Percentiles rank a stretch among this genome's conserved stretches.
Evolutionary conservation across 495 filamentous ascomycete species (phyloP).

Genomic region (Penicillium crystallinum): DNA sequence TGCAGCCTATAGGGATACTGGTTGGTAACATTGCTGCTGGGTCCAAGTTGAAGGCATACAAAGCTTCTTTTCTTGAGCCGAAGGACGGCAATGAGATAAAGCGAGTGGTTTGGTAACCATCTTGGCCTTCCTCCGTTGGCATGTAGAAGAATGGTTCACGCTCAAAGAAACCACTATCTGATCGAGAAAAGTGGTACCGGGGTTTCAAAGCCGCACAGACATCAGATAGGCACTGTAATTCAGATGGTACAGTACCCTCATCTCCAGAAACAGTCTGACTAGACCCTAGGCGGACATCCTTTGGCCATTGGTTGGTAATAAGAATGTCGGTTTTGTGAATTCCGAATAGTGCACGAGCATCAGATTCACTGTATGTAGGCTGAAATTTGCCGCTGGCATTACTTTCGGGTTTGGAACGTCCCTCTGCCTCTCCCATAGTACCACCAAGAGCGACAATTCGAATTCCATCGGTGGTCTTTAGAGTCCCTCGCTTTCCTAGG

Average conservation of each 20-base stretch:
- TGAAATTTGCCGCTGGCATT: constrained; percentile 24
- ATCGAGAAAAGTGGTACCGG: constrained; percentile 78
- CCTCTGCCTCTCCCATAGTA: constrained; percentile 14
- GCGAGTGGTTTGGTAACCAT: constrained; percentile 60
- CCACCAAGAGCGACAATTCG: constrained; percentile 80
- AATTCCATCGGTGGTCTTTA: constrained; percentile 86
- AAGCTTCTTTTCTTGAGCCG: constrained; percentile 70
- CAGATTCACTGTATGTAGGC: constrained; percentile 59
- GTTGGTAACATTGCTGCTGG: constrained; percentile 52
- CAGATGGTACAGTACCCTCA: constrained; percentile 30
- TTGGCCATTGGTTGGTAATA: constrained; percentile 81
- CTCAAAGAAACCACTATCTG: constrained; percentile 70
- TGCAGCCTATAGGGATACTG: constrained; percentile 60
- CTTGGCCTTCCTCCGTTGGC: constrained; percentile 47
- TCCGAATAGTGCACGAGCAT: constrained; percentile 67
- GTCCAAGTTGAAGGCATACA: constrained; percentile 83
- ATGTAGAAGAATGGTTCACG: constrained; percentile 87
- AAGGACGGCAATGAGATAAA: constrained; percentile 83
- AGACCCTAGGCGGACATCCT: constrained; percentile 57
- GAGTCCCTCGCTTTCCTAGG: constrained; percentile 74
- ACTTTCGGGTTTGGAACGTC: constrained; percentile 18
- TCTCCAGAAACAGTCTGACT: constrained; percentile 47
- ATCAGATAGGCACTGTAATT: constrained; percentile 59
- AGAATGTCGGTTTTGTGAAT: constrained; percentile 77
- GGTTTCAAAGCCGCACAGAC: constrained; percentile 73